Evolutionary conservation across 352 stramenopile species (phyloP), one percentile per base, ranked within the genome.

Genomic region (Globisporangium parvum): DNA sequence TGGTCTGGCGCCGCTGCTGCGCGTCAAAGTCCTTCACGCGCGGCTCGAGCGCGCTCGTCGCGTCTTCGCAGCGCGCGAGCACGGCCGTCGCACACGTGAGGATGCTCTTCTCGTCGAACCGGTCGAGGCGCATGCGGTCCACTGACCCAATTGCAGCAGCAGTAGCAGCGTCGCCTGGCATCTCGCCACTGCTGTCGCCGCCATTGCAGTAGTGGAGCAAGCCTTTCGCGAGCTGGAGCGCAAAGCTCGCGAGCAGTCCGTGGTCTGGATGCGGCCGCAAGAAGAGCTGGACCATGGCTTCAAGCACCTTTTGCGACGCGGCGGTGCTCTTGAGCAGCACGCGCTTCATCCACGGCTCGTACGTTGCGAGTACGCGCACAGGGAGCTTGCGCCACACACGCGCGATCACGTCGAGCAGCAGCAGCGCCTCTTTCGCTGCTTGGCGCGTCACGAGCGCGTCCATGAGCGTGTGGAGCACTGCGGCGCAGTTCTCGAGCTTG

Each of bases 191-290:
- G 39, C 37, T 53, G n/a, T 71, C 57, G 5, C 51, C 59, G 3
- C 48, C 60, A 21, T 77, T 77, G 42, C 60, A 77, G 35, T 68
- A 64, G 31, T 73, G 51, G 2, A 70, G 64, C 39, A 80, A 37
- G 4, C 60, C 69, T 23, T 74, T 65, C 17, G 69, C 58, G 21
- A 80, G 50, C 35, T 72, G 69, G 15, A 73, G 44, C 2, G 64
- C 53, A 24, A 75, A 53, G 41, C 47, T 56, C 5, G 50, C 47
- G 1, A 70, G 52, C 17, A 80, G 64, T 0, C 44, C 18, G 3
- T 40, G 51, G 20, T 55, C 42, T 10, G 47, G 51, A 37, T 75
- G 60, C 0, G 71, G 71, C 9, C 57, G 71, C 56, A 77, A 45
- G 6, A 80, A 67, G 1, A 80, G 41, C 2, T 62, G 46, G 2